These are phyloP conservation scores for Pseudogymnoascus sp. DNA, from an alignment of 2,329 filamentous ascomycete species.

Conservation along the genomic window DNA sequence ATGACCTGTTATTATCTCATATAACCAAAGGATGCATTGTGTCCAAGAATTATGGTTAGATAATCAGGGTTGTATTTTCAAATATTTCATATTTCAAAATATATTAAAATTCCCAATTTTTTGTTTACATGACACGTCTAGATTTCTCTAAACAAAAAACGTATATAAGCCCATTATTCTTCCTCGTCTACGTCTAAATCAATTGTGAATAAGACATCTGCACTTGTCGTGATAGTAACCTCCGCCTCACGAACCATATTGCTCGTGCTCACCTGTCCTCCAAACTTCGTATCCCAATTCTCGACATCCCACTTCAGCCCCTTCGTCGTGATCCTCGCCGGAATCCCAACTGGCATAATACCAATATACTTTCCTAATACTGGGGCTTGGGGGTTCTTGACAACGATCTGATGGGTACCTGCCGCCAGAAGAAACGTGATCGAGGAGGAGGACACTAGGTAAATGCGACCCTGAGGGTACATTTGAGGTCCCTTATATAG, in stretches of 20 bases:
- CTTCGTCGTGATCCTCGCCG: constrained; percentile 65
- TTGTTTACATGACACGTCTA: background rate
- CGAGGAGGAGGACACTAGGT: constrained; percentile 72
- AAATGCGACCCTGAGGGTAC: constrained; percentile 53
- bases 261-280: constrained; percentile 67
- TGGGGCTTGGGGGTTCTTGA: constrained; percentile 29
- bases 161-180: background rate
- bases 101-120: background rate
- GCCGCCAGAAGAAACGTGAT: constrained; percentile 72
- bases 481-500: constrained; percentile 48
- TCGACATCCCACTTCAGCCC: constrained; percentile 88
- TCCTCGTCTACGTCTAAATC: constrained; percentile 32
- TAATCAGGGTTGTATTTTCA: background rate
- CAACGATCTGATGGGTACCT: constrained; percentile 60
- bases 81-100: background rate
- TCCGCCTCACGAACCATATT: constrained; percentile 60
- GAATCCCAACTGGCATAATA: constrained; percentile 75
- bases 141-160: background rate
- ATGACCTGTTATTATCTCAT: background rate
- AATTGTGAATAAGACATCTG: constrained; percentile 66
- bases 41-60: no score
- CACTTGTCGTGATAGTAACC: constrained; percentile 54
- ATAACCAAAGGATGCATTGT: background rate
- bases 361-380: constrained; percentile 73
- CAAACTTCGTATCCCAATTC: constrained; percentile 71